Conservation (phyloP, 768 basidiomycete species). For the Podaxis rugospora region DNA sequence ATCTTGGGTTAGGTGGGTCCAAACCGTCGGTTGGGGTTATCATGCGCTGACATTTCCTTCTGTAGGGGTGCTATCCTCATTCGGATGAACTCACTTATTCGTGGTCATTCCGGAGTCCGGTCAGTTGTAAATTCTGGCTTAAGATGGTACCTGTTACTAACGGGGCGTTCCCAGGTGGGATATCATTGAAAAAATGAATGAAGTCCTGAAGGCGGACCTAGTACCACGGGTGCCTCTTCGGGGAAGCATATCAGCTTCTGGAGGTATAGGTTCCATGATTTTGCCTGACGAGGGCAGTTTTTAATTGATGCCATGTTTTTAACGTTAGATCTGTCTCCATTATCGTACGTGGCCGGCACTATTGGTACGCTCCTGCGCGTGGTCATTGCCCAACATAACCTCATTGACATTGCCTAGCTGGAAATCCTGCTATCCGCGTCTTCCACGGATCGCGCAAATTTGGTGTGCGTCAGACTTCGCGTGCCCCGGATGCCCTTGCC, state of each 20-base stretch:
- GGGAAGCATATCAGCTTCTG: slow-evolving; percentile 74
- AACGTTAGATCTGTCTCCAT: slow-evolving; percentile 41
- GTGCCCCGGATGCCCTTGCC: slow-evolving; percentile 48
- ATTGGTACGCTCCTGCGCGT: slow-evolving; percentile 35
- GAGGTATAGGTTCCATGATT: slow-evolving; percentile 39
- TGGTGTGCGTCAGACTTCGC: slow-evolving; percentile 44
- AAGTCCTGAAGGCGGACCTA: slow-evolving; percentile 59
- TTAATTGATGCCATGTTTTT: not conserved
- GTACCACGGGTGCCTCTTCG: slow-evolving; percentile 77
- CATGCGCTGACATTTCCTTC: not conserved
- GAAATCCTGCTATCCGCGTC: slow-evolving; percentile 63
- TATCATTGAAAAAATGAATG: slow-evolving; percentile 65
- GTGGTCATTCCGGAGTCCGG: slow-evolving; percentile 78
- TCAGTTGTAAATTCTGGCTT: slow-evolving; percentile 15
- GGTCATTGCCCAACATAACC: not conserved
- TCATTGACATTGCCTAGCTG: slow-evolving; percentile 19
- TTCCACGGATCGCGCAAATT: slow-evolving; percentile 51
- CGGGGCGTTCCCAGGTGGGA: slow-evolving; percentile 43
- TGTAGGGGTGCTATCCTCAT: slow-evolving; percentile 69
- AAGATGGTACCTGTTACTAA: not conserved
- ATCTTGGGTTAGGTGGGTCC: slow-evolving; percentile 67
- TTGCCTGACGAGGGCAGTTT: not conserved
- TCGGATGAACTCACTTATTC: slow-evolving; percentile 78
- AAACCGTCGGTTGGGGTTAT: not conserved
- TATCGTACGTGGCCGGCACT: slow-evolving; percentile 65